Evolutionary conservation across 805 yeast genomes (phyloP).

Genomic region (Groenewaldozyma salmanticensis): DNA sequence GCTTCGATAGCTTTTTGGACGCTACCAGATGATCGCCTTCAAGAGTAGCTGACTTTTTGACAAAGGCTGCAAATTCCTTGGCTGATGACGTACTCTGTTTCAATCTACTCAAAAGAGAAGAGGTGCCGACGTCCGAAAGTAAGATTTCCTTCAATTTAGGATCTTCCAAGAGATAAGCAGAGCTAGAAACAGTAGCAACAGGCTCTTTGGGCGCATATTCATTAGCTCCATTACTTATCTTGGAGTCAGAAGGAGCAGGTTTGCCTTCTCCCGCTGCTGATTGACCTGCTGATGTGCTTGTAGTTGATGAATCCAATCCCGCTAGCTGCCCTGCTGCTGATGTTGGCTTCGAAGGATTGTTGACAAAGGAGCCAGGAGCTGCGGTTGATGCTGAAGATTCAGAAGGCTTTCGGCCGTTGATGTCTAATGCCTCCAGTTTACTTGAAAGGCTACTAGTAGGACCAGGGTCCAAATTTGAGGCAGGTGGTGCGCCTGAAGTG

Average conservation of each 20-base stretch:
- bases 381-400: background rate
- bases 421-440: background rate
- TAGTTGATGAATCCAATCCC: too few relatives aligned
- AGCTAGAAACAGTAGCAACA: too few relatives aligned
- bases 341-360: too few relatives aligned
- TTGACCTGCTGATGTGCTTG: too few relatives aligned
- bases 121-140: constrained; percentile 47
- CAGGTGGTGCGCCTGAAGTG: too few relatives aligned
- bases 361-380: constrained; percentile 1
- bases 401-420: background rate
- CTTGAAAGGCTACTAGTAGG: background rate
- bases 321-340: too few relatives aligned
- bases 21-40: constrained; percentile 75
- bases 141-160: constrained; percentile 27
- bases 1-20: constrained; percentile 56
- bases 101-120: constrained; percentile 56
- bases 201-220: background rate
- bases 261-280: too few relatives aligned
- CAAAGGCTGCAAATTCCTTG: constrained; percentile 73
- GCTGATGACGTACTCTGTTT: constrained; percentile 75
- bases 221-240: too few relatives aligned
- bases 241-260: too few relatives aligned
- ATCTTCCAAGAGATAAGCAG: constrained; percentile 24
- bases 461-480: too few relatives aligned
- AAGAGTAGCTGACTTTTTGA: constrained; percentile 65